These are phyloP conservation scores for Solanum pimpinellifolium DNA, from an alignment of 257 asterid genomes.

Conservation along the genomic window DNA sequence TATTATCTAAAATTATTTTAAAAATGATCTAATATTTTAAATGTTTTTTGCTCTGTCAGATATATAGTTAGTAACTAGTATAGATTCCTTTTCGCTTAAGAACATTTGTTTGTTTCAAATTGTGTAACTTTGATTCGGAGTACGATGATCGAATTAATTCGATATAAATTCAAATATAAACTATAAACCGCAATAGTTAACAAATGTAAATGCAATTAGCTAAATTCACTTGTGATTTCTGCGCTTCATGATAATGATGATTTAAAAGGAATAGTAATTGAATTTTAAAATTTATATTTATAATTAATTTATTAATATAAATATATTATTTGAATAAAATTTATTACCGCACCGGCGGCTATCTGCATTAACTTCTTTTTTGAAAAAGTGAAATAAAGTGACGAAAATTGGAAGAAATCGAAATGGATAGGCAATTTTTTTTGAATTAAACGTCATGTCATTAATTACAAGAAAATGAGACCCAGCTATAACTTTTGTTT, in stretches of 20 bases:
- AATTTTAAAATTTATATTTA: background rate
- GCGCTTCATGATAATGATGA: background rate
- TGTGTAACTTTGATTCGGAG: background rate
- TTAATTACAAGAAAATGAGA: background rate
- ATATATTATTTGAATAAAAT: background rate
- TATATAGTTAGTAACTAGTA: background rate
- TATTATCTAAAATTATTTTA: background rate
- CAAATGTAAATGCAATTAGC: background rate
- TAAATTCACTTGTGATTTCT: background rate
- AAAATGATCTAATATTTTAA: background rate
- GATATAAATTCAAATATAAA: background rate
- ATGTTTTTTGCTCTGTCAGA: background rate
- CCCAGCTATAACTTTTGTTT: background rate
- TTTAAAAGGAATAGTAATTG: background rate
- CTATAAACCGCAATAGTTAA: background rate
- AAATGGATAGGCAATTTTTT: background rate
- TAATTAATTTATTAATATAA: background rate
- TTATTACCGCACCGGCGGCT: background rate
- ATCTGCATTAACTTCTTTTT: background rate
- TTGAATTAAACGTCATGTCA: background rate
- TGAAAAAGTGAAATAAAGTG: background rate
- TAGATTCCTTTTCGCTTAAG: background rate
- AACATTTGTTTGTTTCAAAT: background rate
- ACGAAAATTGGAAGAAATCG: background rate
- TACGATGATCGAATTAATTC: accelerated